Conservation (phyloP, 148 eudicot genomes). For the Vaccinium corymbosum region DNA sequence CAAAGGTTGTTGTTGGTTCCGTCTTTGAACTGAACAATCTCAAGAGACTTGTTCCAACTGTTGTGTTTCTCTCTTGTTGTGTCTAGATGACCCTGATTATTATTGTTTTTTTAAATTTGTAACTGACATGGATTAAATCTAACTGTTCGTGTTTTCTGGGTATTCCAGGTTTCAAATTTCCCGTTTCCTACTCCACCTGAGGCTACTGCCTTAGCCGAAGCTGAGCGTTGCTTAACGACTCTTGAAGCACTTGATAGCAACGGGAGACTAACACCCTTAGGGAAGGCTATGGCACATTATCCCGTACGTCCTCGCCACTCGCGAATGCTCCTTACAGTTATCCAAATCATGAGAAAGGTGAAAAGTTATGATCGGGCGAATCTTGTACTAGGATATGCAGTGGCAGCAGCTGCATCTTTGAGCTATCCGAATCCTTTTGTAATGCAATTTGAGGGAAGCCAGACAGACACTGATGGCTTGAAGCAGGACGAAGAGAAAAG, state of each 20-base stretch:
- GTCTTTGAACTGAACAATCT: no score
- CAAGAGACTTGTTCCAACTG: no score
- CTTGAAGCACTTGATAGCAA: constrained; percentile 78
- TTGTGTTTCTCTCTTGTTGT: no score
- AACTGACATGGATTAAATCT: neutral
- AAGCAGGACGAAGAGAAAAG: constrained; percentile 32
- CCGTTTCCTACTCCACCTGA: constrained; percentile 91
- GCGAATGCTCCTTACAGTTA: constrained; percentile 77
- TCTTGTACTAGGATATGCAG: constrained; percentile 64
- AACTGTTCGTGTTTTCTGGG: neutral
- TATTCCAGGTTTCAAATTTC: constrained; percentile 61
- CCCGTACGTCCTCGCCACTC: constrained; percentile 94
- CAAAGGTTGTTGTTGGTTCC: neutral
- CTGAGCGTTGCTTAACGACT: constrained; percentile 67
- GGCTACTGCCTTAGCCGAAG: constrained; percentile 48
- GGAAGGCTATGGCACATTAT: constrained; percentile 81
- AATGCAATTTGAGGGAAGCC: constrained; percentile 46
- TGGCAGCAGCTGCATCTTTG: constrained; percentile 86
- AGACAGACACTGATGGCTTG: constrained; percentile 17
- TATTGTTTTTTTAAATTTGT: neutral
- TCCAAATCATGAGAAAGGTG: constrained; percentile 48
- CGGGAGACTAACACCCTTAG: constrained; percentile 68
- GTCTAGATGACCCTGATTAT: neutral
- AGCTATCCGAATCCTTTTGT: constrained; percentile 72
- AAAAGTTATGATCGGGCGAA: constrained; percentile 40